phyloP scores from a whole-genome alignment of 192 early-diverging fungal genomes.

The Gigaspora rosea region DNA sequence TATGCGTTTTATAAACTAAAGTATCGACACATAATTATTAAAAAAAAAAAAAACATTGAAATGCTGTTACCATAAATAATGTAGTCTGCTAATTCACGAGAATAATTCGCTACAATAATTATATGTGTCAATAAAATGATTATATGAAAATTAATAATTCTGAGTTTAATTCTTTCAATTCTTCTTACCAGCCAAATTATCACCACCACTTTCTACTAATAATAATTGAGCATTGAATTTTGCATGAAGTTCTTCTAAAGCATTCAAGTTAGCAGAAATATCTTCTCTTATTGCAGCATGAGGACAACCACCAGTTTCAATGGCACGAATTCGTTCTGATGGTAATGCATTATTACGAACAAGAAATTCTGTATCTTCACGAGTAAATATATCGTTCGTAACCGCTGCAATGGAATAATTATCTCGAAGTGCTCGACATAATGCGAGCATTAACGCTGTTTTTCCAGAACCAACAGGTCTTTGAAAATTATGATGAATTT shows the following conservation, averaged over 20 bases:
- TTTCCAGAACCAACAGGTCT: constrained; percentile 95
- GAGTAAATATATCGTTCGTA: constrained; percentile 98
- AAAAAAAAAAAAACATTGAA: background rate
- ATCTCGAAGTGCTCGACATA: constrained; percentile 82
- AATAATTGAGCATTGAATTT: constrained; percentile 82
- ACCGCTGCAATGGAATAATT: constrained; percentile 85
- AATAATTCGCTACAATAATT: constrained; percentile 64
- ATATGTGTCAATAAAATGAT: background rate
- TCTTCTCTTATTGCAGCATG: constrained; percentile 96
- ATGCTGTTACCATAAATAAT: constrained; percentile 74
- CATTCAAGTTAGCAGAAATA: constrained; percentile 92
- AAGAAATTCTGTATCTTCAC: constrained; percentile 96
- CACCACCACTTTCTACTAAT: constrained; percentile 91
- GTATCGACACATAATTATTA: background rate
- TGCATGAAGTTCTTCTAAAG: constrained; percentile 85
- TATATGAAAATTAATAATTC: background rate
- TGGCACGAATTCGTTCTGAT: constrained; percentile 84
- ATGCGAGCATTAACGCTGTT: constrained; percentile 88
- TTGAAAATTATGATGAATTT: background rate
- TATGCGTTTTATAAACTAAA: background rate
- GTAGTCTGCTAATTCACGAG: constrained; percentile 80
- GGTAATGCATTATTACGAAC: constrained; percentile 86
- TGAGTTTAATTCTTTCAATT: too few relatives aligned
- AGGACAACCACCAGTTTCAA: constrained; percentile 96
- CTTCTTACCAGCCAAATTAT: constrained; percentile 71